Evolutionary conservation across 1,139 yeast genomes (phyloP).

Genomic region (Protomyces macrosporus): DNA sequence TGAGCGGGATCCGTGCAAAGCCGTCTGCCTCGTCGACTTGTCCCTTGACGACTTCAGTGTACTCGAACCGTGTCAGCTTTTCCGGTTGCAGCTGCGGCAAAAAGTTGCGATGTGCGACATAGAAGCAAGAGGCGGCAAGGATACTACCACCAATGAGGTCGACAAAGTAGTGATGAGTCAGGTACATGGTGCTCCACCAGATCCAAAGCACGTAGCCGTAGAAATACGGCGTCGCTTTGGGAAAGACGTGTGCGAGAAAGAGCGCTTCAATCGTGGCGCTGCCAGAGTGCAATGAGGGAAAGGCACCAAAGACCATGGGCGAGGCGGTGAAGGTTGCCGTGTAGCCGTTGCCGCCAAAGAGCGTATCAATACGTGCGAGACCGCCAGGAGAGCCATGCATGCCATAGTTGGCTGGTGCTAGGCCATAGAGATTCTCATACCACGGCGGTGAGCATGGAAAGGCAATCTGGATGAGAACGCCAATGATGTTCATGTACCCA

Average conservation of each 20-base stretch:
- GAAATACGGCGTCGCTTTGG: conserved; percentile 58
- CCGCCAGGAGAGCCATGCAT: conserved; percentile 98
- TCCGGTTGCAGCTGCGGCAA: conserved; percentile 63
- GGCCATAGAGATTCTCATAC: conserved; percentile 83
- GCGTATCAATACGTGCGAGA: conserved; percentile 73
- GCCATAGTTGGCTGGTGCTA: conserved; percentile 82
- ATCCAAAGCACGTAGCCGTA: conserved; percentile 77
- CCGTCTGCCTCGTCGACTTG: conserved; percentile 2
- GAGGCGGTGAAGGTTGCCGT: conserved; percentile 80
- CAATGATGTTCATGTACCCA: conserved; percentile 91
- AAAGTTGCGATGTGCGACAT: conserved; percentile 64
- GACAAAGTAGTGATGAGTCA: conserved; percentile 90
- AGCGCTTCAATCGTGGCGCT: conserved; percentile 90
- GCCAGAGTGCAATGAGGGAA: conserved; percentile 93
- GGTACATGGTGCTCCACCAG: conserved; percentile 98
- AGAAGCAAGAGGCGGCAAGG: conserved; percentile 64
- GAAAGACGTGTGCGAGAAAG: conserved; percentile 76
- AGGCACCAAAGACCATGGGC: conserved; percentile 95
- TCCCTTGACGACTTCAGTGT: conserved; percentile 45
- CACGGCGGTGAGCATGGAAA: conserved; percentile 99
- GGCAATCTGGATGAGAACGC: conserved; percentile 71
- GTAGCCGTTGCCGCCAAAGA: conserved; percentile 78
- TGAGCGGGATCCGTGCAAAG: conserved; percentile 8
- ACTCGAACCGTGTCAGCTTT: conserved; percentile 82
- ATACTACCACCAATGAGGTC: conserved; percentile 89